These are phyloP conservation scores for Backusella morwellensis DNA, from an alignment of 192 early-diverging fungal species.

Conservation along the genomic window DNA sequence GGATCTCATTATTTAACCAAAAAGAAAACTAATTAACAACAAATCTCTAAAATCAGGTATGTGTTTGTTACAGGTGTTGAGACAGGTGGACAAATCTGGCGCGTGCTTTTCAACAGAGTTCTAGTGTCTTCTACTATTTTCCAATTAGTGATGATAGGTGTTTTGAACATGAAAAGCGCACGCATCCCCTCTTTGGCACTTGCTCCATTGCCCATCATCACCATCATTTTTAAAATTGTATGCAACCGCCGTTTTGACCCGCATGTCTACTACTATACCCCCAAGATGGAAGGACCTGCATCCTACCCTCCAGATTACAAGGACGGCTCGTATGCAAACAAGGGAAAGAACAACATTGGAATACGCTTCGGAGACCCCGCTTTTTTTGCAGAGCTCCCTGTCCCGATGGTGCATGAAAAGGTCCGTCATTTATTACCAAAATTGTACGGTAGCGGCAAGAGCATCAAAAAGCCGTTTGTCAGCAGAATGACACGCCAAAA, in stretches of 20 bases:
- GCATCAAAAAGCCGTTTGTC: constrained; percentile 14
- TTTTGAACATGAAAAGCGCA: constrained; percentile 50
- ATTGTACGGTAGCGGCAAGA: constrained; percentile 48
- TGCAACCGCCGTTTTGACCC: constrained; percentile 45
- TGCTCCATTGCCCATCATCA: constrained; percentile 61
- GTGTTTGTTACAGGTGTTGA: constrained; percentile 72
- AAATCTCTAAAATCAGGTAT: constrained; percentile 35
- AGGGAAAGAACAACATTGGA: constrained; percentile 16
- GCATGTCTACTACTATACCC: constrained; percentile 52
- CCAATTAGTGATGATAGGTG: constrained; percentile 64
- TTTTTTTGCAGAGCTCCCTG: constrained; percentile 55
- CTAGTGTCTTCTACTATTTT: constrained; percentile 61
- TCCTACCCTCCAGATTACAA: constrained; percentile 12
- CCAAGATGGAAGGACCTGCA: constrained; percentile 38
- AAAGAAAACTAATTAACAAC: background rate
- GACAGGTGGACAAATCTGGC: constrained; percentile 72
- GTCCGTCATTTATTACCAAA: constrained; percentile 61
- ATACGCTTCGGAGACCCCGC: constrained; percentile 69
- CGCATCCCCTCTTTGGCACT: constrained; percentile 43
- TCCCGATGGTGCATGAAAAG: constrained; percentile 67
- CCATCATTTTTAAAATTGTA: constrained; percentile 50
- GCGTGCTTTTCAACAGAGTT: constrained; percentile 66
- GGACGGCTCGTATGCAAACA: constrained; percentile 12
- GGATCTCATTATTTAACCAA: background rate
- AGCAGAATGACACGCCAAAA: constrained; percentile 32